Percentiles rank a stretch among this genome's conserved stretches.
Evolutionary conservation across 495 filamentous ascomycete species (phyloP).

Genomic region (Penicillium robsamsonii): DNA sequence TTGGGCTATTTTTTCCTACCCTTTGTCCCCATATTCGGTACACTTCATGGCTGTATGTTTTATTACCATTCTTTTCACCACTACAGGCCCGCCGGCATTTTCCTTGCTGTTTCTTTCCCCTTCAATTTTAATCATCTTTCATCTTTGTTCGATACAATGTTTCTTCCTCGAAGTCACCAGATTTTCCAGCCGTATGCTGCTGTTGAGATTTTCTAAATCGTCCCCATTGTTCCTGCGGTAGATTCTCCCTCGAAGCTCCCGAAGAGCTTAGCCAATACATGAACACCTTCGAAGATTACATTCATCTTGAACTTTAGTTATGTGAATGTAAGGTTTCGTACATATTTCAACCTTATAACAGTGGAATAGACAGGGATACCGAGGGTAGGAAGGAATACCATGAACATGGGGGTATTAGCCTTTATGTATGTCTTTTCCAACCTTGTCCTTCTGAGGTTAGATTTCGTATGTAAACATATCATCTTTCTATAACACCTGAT

Average conservation of each 20-base stretch:
- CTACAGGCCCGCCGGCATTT: conserved; percentile 9
- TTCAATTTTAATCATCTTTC: conserved; percentile 4
- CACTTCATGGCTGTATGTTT: conserved; percentile 27
- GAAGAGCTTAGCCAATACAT: background rate
- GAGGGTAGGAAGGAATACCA: no score
- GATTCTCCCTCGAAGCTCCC: background rate
- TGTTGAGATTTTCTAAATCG: background rate
- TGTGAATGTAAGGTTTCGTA: no score
- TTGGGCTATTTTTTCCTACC: conserved; percentile 2
- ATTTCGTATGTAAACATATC: background rate
- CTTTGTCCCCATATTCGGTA: conserved; percentile 17
- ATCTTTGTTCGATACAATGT: conserved; percentile 6
- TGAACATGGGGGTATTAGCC: no score
- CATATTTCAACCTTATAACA: no score
- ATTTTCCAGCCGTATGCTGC: background rate
- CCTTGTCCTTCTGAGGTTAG: background rate
- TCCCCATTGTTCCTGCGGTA: background rate
- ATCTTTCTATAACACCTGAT: no score
- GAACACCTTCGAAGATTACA: background rate
- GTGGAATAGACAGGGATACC: no score
- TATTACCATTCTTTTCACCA: conserved; percentile 15
- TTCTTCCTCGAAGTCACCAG: conserved; percentile 1
- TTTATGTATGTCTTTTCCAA: no score
- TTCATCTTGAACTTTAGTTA: background rate
- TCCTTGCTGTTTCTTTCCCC: conserved; percentile 7